Conservation (phyloP, 306 rosid genomes). For the peach (Prunus persica) region DNA sequence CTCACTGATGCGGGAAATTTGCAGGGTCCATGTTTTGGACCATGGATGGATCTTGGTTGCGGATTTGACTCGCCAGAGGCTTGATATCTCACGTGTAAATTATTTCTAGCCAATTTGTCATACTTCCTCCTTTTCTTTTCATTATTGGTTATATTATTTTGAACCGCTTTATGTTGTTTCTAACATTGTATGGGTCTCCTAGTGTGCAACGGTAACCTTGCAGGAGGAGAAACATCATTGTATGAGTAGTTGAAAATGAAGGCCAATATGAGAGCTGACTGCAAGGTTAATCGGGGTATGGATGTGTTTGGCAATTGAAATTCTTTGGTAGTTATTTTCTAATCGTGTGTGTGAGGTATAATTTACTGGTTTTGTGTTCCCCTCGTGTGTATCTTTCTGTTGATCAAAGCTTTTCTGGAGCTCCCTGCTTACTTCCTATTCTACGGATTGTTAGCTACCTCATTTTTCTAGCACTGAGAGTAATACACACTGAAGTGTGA, state of each 20-base stretch:
- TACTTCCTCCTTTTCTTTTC: not conserved
- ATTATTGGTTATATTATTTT: too few relatives aligned
- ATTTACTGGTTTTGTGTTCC: not conserved
- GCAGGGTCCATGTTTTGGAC: not conserved
- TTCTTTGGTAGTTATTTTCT: not conserved
- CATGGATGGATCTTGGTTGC: slow-evolving; percentile 7
- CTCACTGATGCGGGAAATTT: not conserved
- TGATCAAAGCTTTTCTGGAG: not conserved
- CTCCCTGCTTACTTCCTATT: not conserved
- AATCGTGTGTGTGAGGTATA: not conserved
- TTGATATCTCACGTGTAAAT: slow-evolving; percentile 5
- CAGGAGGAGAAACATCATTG: not conserved
- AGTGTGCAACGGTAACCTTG: not conserved
- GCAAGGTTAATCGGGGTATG: not conserved
- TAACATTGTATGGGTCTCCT: not conserved
- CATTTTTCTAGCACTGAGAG: not conserved
- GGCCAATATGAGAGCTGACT: not conserved
- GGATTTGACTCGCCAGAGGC: slow-evolving; percentile 1
- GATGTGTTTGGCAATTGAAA: not conserved
- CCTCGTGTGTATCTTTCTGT: not conserved
- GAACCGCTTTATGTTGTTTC: not conserved
- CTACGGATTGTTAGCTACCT: not conserved
- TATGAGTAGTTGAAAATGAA: not conserved
- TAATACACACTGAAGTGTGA: not conserved
- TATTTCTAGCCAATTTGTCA: not conserved